A percentile compares a stretch with the other conserved stretches of the same genome.
Evolutionary conservation across 331 rosid species (phyloP).

Genomic region (Malus hybrid): DNA sequence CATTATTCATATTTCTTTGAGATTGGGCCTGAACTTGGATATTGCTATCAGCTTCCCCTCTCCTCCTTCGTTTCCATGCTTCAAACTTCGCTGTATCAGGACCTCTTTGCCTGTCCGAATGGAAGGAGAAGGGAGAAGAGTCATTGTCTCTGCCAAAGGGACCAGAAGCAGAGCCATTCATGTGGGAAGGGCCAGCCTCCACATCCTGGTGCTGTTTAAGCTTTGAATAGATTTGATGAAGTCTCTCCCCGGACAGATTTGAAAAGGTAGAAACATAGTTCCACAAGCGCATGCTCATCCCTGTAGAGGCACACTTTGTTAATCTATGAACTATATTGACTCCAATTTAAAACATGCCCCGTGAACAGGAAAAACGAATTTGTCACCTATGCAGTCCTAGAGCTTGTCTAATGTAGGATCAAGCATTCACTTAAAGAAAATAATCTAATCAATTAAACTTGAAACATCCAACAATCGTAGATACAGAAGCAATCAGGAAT

Average conservation of each 20-base stretch:
- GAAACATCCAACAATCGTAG: background rate
- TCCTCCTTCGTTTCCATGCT: constrained; percentile 88
- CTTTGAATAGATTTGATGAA: constrained; percentile 82
- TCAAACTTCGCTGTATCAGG: constrained; percentile 57
- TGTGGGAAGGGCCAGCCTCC: constrained; percentile 72
- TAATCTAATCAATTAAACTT: background rate
- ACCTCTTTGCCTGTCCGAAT: constrained; percentile 57
- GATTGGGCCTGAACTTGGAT: constrained; percentile 54
- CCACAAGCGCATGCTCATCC: constrained; percentile 95
- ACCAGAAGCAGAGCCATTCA: constrained; percentile 50
- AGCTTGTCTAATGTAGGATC: background rate
- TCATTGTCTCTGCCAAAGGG: constrained; percentile 57
- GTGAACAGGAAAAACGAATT: background rate
- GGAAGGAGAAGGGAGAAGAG: constrained; percentile 31
- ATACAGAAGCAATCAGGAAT: background rate
- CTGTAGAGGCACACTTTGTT: constrained; percentile 29
- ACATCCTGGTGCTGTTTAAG: constrained; percentile 78
- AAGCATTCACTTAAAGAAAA: background rate
- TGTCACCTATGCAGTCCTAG: background rate
- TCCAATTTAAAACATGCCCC: background rate
- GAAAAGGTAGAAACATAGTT: constrained; percentile 94
- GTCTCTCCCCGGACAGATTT: constrained; percentile 93
- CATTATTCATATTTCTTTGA: constrained; percentile 51
- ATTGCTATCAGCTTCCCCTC: constrained; percentile 58
- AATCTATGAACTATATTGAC: background rate